A percentile compares a stretch with the other conserved stretches of the same genome.
These are phyloP conservation scores for Hordeum marinum DNA, from an alignment of 176 grass and related monocot species.

Conservation along the genomic window DNA sequence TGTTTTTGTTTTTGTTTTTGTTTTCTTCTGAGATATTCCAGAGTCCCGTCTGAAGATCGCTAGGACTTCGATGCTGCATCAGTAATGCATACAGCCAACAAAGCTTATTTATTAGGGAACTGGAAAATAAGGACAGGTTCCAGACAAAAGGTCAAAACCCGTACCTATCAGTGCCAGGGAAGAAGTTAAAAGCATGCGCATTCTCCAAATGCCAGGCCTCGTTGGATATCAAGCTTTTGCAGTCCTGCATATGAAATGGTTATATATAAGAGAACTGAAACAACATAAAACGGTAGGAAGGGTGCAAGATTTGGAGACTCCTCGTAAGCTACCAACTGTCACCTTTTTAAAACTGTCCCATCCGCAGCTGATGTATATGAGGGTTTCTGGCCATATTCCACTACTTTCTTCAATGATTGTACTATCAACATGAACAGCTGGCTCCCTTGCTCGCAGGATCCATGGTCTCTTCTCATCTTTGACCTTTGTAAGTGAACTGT, in stretches of 20 bases:
- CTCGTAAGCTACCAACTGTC: background rate
- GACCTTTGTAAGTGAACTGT: constrained; percentile 60
- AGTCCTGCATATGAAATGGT: constrained; percentile 61
- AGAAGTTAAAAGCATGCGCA: constrained; percentile 97
- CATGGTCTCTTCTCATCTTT: constrained; percentile 98
- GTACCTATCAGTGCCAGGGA: constrained; percentile 95
- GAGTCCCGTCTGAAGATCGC: constrained; percentile 76
- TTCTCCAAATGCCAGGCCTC: constrained; percentile 88
- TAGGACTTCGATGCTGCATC: constrained; percentile 72
- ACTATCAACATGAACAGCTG: constrained; percentile 71
- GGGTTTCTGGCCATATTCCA: constrained; percentile 67
- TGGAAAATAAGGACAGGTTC: background rate
- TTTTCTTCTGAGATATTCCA: constrained; percentile 53
- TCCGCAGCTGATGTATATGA: constrained; percentile 96
- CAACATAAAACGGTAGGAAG: background rate
- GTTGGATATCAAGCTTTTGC: constrained; percentile 66
- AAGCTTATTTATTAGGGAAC: background rate
- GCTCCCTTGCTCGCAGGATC: constrained; percentile 87
- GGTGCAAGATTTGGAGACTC: background rate
- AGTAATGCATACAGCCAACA: constrained; percentile 10
- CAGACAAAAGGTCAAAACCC: background rate
- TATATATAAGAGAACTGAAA: constrained; percentile 22
- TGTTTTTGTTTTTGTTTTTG: constrained; percentile 17
- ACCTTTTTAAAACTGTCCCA: constrained; percentile 99
- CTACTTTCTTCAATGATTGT: constrained; percentile 42